Percentiles rank a stretch among this genome's conserved stretches.
Evolutionary conservation across 495 filamentous ascomycete species (phyloP).

Genomic region (Neurospora discreta): DNA sequence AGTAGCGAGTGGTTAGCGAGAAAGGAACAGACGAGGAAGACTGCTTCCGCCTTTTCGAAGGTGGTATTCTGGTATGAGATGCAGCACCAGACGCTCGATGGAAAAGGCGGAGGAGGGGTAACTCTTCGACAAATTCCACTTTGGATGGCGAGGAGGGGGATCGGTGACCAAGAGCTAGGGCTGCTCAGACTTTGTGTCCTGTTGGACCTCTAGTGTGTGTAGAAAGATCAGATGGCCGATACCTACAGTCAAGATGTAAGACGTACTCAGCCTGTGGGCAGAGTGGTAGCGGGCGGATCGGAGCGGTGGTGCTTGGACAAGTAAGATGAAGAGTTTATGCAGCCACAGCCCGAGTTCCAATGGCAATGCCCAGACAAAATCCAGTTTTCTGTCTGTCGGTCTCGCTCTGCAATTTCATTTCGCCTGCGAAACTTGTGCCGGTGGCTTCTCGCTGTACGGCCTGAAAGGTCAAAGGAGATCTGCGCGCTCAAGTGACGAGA

Average conservation of each 20-base stretch:
- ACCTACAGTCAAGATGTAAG: neutral
- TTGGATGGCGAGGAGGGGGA: constrained; percentile 11
- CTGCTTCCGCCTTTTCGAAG: neutral
- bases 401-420: neutral
- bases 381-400: neutral
- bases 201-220: too few species aligned
- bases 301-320: constrained; percentile 2
- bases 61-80: neutral
- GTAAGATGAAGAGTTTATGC: neutral
- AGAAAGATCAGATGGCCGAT: too few species aligned
- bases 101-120: neutral
- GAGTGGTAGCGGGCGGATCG: neutral
- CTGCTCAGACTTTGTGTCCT: neutral
- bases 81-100: neutral
- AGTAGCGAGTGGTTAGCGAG: neutral
- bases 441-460: neutral
- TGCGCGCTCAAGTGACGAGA: neutral
- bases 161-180: constrained; percentile 5
- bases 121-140: constrained; percentile 4
- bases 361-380: neutral
- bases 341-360: neutral
- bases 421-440: neutral
- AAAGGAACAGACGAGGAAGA: neutral
- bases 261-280: neutral
- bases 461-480: neutral